Evolutionary conservation across 1,284 basidiomycete species (phyloP), one percentile per base, ranked within the genome.

Genomic region (Austropuccinia psidii): DNA sequence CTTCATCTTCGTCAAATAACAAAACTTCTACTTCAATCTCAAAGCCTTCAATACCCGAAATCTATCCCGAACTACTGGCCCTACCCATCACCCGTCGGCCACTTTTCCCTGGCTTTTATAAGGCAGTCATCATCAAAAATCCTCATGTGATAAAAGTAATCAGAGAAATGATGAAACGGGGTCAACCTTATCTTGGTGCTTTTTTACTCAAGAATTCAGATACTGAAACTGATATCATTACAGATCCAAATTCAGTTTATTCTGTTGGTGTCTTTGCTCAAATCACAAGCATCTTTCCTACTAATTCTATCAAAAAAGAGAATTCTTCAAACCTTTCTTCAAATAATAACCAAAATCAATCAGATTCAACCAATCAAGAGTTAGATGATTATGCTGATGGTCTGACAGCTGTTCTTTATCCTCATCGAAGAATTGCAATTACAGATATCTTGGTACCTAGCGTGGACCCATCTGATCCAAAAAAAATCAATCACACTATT

Each of bases 61-160:
- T 87, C 75, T 98, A 98, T 82, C 94, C 95, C 0, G 92, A 96
- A 81, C 89, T 98, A 45, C 86, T 98, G 27, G 95, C 95, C 4
- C 86, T 98, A 0, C 95, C 95, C 15, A 98, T 98, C 77, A 93
- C 93, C 39, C 89, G 94, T 68, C 87, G 95, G 43, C 95, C 95
- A 0, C 87, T 98, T 62, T 98, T 98, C 83, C 95, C 95, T 13
- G 94, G 93, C 57, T 97, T 97, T 82, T 97, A 98, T 86, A 97
- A 96, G 81, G 92, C 93, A 15, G 93, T 97, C 68, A 92, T 95
- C 74, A 86, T 97, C 74, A 87, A 89, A 37, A 90, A 96, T 77
- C 91, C 92, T 0, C 85, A 88, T 0, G 95, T 98, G 43, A 94
- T 98, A 75, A 88, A 90, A 21, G 93, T 93, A 5, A 92, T 98